phyloP scores from a whole-genome alignment of 164 flowering plant genomes.

The Piper betle region DNA sequence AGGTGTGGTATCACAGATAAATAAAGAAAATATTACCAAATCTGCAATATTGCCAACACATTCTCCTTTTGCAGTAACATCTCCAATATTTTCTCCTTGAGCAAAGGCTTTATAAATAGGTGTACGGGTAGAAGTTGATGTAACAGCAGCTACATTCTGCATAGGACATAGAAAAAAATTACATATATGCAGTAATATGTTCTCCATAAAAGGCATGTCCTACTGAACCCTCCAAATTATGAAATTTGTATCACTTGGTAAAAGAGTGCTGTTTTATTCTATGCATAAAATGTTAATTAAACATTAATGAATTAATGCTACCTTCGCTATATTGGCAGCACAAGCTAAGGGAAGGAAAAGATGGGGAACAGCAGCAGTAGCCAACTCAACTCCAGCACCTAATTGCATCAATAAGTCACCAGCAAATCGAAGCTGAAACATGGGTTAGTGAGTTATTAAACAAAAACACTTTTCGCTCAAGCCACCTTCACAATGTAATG shows the following conservation, averaged over 20 bases:
- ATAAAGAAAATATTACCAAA: constrained; percentile 41
- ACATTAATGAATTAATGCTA: constrained; percentile 10
- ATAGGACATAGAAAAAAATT: constrained; percentile 5
- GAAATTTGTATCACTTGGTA: too few species aligned
- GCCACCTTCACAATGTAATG: not conserved
- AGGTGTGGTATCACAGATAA: not conserved
- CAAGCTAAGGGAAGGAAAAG: constrained; percentile 97
- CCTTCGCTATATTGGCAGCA: constrained; percentile 95
- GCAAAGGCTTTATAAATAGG: constrained; percentile 99
- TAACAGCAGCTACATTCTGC: constrained; percentile 94
- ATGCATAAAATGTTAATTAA: too few species aligned
- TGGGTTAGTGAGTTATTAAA: not conserved
- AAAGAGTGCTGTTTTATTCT: too few species aligned
- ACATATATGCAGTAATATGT: too few species aligned
- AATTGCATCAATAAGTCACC: constrained; percentile 98
- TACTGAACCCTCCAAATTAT: too few species aligned
- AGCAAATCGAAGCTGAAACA: constrained; percentile 66
- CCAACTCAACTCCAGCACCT: constrained; percentile 96
- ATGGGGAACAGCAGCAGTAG: constrained; percentile 87
- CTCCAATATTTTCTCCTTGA: constrained; percentile 96
- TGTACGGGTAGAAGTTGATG: constrained; percentile 96
- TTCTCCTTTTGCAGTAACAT: constrained; percentile 99
- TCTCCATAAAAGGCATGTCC: not conserved
- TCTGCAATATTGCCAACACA: constrained; percentile 98
- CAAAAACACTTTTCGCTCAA: not conserved